Base-by-base conservation (phyloP, 805 yeast genomes). In the Metschnikowia koreensis region DNA sequence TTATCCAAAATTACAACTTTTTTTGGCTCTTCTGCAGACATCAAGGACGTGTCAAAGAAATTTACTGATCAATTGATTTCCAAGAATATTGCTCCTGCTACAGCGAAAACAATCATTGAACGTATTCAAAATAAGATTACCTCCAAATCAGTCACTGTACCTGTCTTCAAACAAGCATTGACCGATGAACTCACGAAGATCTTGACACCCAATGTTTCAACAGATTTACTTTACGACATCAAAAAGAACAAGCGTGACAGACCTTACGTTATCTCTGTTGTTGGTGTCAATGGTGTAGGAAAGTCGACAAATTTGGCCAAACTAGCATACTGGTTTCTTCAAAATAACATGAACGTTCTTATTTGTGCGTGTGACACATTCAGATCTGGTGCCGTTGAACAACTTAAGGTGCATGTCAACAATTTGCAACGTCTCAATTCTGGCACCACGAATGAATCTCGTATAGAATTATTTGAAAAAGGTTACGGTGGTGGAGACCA, bases 341-440 rank as follows among this genome's bases (percentile, higher is more conserved):
- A 94, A 64, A 93, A 94, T 68, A 84, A 93, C 64, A 78, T 89
- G 66, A 83, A 81, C 58, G 96, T 93, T 1, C 76, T 93, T 47
- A 87, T 93, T 61, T 96, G 96, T 22, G 99, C 99, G 0, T 93
- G 98, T 72, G 99, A 93, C 72, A 94, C 99, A 0, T 93, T 93
- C 73, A 81, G 99, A 69, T 89, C 97, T 0, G 99, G 99, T 47
- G 99, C 99, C 0, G 97, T 93, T n/a, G 98, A 93, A 67, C 99
- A 93, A 71, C 76, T 93, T 54, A 83, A 94, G 59, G 97, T 92
- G 1, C 99, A 93, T 70, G 98, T 93, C 2, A 84, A 85, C 55
- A 89, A 94, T 62, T 74, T 93, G 56, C 81, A 84, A 48, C 83
- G 83, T 55, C 74, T 92, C 40, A 84, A 89, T 33, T 67, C 79